Conservation (phyloP, 257 asterid genomes). For the Sherardia arvensis region DNA sequence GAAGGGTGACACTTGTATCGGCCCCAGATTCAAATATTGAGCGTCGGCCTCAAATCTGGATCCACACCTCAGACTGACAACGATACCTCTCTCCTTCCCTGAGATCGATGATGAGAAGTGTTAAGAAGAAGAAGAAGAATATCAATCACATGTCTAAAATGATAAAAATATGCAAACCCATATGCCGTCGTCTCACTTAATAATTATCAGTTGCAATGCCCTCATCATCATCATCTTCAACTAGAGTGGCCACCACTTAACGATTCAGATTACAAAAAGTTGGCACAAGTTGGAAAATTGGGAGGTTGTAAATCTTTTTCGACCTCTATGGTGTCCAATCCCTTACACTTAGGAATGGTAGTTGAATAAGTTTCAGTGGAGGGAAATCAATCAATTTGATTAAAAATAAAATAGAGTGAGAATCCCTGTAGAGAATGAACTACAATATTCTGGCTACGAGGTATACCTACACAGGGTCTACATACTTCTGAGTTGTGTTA, state of each 20-base stretch:
- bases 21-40: neutral
- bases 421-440: too few species aligned
- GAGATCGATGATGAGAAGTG: neutral
- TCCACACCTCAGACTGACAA: conserved; percentile 2
- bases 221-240: neutral
- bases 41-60: conserved; percentile 5
- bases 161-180: neutral
- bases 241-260: neutral
- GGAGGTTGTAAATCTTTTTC: neutral
- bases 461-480: too few species aligned
- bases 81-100: neutral
- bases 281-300: neutral
- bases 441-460: too few species aligned
- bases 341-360: neutral
- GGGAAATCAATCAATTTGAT: too few species aligned
- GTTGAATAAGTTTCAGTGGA: too few species aligned
- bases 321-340: neutral
- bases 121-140: too few species aligned
- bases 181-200: neutral
- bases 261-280: too few species aligned
- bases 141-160: neutral
- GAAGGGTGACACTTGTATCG: conserved; percentile 33
- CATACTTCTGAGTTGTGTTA: too few species aligned
- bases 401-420: too few species aligned
- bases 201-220: neutral